phyloP scores from a whole-genome alignment of 1,139 yeast genomes.

The Nakaseomyces glabratus region DNA sequence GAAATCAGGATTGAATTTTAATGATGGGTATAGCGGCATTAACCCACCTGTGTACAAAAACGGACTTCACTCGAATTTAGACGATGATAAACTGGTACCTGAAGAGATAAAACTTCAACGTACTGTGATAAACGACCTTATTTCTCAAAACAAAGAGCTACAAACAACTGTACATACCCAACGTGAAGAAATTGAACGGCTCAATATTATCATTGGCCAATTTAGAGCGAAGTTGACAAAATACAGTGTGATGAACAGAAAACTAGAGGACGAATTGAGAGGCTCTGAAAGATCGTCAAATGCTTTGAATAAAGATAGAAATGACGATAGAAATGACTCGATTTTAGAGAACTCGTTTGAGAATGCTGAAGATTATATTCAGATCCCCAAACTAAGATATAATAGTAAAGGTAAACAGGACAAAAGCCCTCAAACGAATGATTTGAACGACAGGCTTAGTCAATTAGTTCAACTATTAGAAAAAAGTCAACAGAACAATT shows the following conservation, averaged over 20 bases:
- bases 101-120: conserved; percentile 9
- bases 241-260: conserved; percentile 10
- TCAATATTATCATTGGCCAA: conserved; percentile 9
- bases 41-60: not conserved
- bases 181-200: conserved; percentile 8
- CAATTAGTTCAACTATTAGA: conserved; percentile 8
- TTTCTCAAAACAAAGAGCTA: conserved; percentile 8
- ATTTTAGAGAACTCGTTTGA: conserved; percentile 7
- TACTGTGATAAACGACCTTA: conserved; percentile 6
- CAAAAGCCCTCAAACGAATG: conserved; percentile 2
- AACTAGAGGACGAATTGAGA: conserved; percentile 6
- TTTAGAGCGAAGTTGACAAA: conserved; percentile 10
- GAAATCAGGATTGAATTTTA: conserved; percentile 3
- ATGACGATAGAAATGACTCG: not conserved
- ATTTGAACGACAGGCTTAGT: conserved; percentile 7
- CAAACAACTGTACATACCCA: conserved; percentile 4
- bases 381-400: conserved; percentile 11
- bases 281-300: not conserved
- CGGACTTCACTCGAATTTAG: not conserved
- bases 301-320: not conserved
- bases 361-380: conserved; percentile 12
- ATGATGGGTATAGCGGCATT: conserved; percentile 2
- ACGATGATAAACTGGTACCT: conserved; percentile 9
- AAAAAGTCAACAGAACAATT: not conserved
- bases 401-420: not conserved